Evolutionary conservation across 108 stramenopile genomes (phyloP).

Genomic region (Cyclotella distinguenda): DNA sequence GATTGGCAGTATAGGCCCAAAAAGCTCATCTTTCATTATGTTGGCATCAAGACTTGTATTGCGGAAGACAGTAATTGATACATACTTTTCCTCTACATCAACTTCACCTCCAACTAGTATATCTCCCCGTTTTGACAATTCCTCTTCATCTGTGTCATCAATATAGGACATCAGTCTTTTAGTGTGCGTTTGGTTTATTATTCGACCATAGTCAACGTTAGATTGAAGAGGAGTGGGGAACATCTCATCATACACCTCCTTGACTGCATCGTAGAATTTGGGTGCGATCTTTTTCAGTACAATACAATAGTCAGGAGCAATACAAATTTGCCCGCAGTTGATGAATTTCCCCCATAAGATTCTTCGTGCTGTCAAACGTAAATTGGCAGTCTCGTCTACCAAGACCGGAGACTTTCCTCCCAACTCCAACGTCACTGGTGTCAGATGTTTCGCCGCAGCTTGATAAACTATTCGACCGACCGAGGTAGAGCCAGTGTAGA

Average conservation of each 20-base stretch:
- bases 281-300: slow-evolving; percentile 24
- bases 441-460: slow-evolving; percentile 83
- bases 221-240: slow-evolving; percentile 3
- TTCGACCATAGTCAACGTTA: neutral
- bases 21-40: slow-evolving; percentile 85
- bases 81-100: slow-evolving; percentile 47
- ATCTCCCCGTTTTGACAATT: slow-evolving; percentile 15
- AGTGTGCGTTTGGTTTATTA: slow-evolving; percentile 3
- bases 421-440: slow-evolving; percentile 88
- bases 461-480: slow-evolving; percentile 71
- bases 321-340: slow-evolving; percentile 91
- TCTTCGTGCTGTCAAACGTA: slow-evolving; percentile 61
- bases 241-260: slow-evolving; percentile 5
- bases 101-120: slow-evolving; percentile 44
- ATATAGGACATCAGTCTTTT: slow-evolving; percentile 10
- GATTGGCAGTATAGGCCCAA: slow-evolving; percentile 87
- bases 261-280: slow-evolving; percentile 4
- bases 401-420: slow-evolving; percentile 88
- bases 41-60: slow-evolving; percentile 49
- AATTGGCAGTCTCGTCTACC: slow-evolving; percentile 61
- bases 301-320: slow-evolving; percentile 79
- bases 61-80: slow-evolving; percentile 64
- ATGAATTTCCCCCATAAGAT: slow-evolving; percentile 64
- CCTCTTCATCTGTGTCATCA: slow-evolving; percentile 40
- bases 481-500: slow-evolving; percentile 84